Conservation (phyloP, 345 rosid genomes). For the Psidium friedrichsthalianum region DNA sequence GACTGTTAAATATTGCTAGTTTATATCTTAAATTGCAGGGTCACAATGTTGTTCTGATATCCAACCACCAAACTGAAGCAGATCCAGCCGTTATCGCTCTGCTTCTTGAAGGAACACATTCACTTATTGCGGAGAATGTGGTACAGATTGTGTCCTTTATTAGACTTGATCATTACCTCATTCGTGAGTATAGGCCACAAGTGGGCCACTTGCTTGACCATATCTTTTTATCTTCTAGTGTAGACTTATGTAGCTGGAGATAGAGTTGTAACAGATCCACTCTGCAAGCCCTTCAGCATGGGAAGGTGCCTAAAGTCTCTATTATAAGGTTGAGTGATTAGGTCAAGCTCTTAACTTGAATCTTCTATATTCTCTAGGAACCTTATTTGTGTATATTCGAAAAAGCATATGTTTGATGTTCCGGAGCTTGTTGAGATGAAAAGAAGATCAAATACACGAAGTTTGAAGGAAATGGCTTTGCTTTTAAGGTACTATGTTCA, state of each 20-base stretch:
- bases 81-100: slow-evolving; percentile 87
- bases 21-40: slow-evolving; percentile 45
- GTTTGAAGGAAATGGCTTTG: slow-evolving; percentile 94
- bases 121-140: slow-evolving; percentile 58
- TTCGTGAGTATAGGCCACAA: neutral
- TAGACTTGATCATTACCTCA: neutral
- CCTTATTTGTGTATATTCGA: slow-evolving; percentile 92
- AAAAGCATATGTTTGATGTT: slow-evolving; percentile 82
- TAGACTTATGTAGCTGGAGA: slow-evolving; percentile 95
- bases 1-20: neutral
- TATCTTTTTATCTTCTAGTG: slow-evolving; percentile 6
- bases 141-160: slow-evolving; percentile 19
- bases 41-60: slow-evolving; percentile 72
- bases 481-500: slow-evolving; percentile 55
- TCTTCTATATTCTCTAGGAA: slow-evolving; percentile 36
- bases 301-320: slow-evolving; percentile 58
- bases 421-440: slow-evolving; percentile 89
- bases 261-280: slow-evolving; percentile 93
- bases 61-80: slow-evolving; percentile 98
- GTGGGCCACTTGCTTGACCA: slow-evolving; percentile 5
- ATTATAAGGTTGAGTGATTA: neutral
- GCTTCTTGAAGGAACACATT: slow-evolving; percentile 66
- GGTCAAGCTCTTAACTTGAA: slow-evolving; percentile 1
- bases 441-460: slow-evolving; percentile 78
- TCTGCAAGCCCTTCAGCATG: slow-evolving; percentile 97